These are phyloP conservation scores for Lecanicillium sp. DNA, from an alignment of 2,329 filamentous ascomycete species.

Conservation along the genomic window DNA sequence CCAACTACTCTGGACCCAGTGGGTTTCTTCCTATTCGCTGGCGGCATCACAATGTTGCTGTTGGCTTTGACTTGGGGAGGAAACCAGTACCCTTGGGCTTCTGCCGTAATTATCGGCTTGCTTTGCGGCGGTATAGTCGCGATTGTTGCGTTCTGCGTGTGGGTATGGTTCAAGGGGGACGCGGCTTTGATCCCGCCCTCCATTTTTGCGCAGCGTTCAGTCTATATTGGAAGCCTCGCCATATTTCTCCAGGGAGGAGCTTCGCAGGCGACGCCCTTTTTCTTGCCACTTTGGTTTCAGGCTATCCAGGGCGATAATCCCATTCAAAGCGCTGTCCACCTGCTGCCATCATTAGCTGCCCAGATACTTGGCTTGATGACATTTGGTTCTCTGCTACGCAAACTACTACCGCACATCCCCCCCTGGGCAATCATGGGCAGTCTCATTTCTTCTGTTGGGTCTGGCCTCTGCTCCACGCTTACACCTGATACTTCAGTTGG, in stretches of 20 bases:
- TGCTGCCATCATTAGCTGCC: slow-evolving; percentile 6
- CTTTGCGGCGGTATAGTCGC: slow-evolving; percentile 18
- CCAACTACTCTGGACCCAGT: slow-evolving; percentile 24
- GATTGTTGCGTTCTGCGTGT: background rate
- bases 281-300: slow-evolving; percentile 10
- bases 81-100: slow-evolving; percentile 37
- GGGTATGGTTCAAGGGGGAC: background rate
- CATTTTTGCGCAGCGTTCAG: background rate
- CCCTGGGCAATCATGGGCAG: slow-evolving; percentile 9
- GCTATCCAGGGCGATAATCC: slow-evolving; percentile 6
- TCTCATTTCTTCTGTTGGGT: background rate
- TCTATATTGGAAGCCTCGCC: background rate
- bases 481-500: background rate
- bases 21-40: slow-evolving; percentile 39
- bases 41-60: slow-evolving; percentile 38
- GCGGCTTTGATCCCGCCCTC: slow-evolving; percentile 4
- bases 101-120: slow-evolving; percentile 36
- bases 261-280: slow-evolving; percentile 9
- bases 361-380: background rate
- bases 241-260: slow-evolving; percentile 9
- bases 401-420: background rate
- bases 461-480: background rate
- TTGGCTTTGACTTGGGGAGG: slow-evolving; percentile 33
- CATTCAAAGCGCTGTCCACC: slow-evolving; percentile 5
- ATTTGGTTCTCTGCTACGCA: slow-evolving; percentile 1